These are phyloP conservation scores for Talaromyces liani DNA, from an alignment of 495 filamentous ascomycete genomes.

Conservation along the genomic window DNA sequence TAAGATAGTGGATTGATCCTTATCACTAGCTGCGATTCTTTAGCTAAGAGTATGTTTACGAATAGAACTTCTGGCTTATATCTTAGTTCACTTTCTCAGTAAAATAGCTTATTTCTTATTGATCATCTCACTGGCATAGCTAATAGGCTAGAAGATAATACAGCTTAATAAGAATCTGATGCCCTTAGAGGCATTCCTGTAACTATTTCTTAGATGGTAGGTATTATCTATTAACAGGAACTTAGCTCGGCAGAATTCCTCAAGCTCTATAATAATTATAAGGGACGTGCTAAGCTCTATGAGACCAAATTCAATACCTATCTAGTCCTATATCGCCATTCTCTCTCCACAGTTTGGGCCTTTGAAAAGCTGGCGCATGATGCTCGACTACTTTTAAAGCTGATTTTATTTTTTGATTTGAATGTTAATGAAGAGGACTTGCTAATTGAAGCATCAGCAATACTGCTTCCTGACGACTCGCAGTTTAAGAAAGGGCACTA, in stretches of 20 bases:
- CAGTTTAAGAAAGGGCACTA: constrained; percentile 11
- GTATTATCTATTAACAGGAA: constrained; percentile 21
- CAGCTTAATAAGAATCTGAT: constrained; percentile 10
- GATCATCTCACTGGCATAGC: constrained; percentile 10
- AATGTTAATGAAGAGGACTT: constrained; percentile 24
- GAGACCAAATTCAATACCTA: constrained; percentile 13
- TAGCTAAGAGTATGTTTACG: constrained; percentile 11
- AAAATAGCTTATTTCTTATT: constrained; percentile 16
- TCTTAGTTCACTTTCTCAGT: constrained; percentile 12
- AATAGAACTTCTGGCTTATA: constrained; percentile 10
- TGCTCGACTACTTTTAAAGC: constrained; percentile 18
- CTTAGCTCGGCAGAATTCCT: constrained; percentile 22
- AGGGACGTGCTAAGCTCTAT: constrained; percentile 16
- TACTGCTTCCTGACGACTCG: constrained; percentile 9
- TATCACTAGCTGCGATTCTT: constrained; percentile 29
- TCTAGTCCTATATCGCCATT: constrained; percentile 13
- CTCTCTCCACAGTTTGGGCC: constrained; percentile 22
- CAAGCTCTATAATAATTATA: constrained; percentile 19
- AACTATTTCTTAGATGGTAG: constrained; percentile 36
- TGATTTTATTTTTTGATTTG: constrained; percentile 26
- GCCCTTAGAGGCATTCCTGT: constrained; percentile 29
- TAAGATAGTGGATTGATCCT: constrained; percentile 24
- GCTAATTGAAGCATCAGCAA: constrained; percentile 13
- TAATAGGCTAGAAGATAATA: constrained; percentile 9
- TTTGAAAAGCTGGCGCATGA: constrained; percentile 20